Evolutionary conservation across 495 filamentous ascomycete species (phyloP), one percentile per base, ranked within the genome.

Genomic region (Entonaema liquescens): DNA sequence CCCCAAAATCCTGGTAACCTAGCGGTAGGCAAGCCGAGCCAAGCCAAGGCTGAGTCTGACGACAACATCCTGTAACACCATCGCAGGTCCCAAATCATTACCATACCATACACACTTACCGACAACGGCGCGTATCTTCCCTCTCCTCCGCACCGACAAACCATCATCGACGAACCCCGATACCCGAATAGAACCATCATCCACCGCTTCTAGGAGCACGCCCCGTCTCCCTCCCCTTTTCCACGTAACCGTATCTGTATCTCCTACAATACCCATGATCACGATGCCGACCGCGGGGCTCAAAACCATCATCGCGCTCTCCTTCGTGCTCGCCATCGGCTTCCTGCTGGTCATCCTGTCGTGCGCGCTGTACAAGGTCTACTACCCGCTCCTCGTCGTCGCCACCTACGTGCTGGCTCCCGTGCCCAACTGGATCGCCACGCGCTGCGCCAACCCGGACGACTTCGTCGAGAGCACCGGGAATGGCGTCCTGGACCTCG

Each of bases 311-410:
- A 98, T 99, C 82, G 92, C 91, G 58, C 93, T 99, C 74, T 98
- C 95, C 73, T 99, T 99, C 83, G 96, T 99, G 76, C 93, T 99
- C 62, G 96, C 96, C 66, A 95, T 99, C 78, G 95, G 95, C 75
- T 99, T 99, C 87, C 93, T 99, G 76, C 94, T 99, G 68, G 95
- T 98, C 49, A 99, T 99, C 82, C 92, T 99, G 76, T 97, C 94
- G 67, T 95, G 93, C 76, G 95, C 96, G 31, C 90, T 99, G 58
- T 98, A 89, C 85, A 85, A 93, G 65, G 92, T 93, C 78, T 99
- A 96, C 88, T 92, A 94, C 74, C 92, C 95, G 28, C 85, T 99
- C 68, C 86, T 98, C 49, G 95, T 98, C 62, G 95, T 98, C 57
- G 96, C 89, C 71, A 98, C 95, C 66, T 98, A 98, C 83, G 87